Conservation (phyloP, 495 filamentous ascomycete genomes). For the Aspergillus affinis region DNA sequence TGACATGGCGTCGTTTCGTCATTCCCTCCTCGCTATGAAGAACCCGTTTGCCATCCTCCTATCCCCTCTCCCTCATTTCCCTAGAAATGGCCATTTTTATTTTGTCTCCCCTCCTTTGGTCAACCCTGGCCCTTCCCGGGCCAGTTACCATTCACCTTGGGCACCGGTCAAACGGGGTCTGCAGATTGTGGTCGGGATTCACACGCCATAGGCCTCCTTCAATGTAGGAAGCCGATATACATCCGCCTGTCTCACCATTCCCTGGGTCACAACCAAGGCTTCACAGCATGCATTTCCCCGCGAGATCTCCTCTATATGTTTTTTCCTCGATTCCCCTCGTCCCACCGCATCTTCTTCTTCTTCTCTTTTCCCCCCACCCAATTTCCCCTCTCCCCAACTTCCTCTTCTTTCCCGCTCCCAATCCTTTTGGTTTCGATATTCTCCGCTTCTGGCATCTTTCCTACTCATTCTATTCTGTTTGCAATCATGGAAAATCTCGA, state of each 20-base stretch:
- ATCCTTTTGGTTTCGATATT: slow-evolving; percentile 1
- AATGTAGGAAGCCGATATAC: slow-evolving; percentile 23
- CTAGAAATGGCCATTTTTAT: not conserved
- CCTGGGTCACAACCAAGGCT: slow-evolving; percentile 9
- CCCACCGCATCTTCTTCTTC: slow-evolving; percentile 4
- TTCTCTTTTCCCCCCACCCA: not conserved
- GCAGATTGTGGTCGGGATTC: slow-evolving; percentile 16
- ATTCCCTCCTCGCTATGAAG: not conserved
- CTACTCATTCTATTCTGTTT: not conserved
- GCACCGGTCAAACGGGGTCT: slow-evolving; percentile 13
- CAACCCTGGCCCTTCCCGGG: not conserved
- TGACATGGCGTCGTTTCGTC: not conserved
- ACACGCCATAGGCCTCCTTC: slow-evolving; percentile 10
- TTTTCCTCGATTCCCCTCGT: slow-evolving; percentile 8
- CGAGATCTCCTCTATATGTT: slow-evolving; percentile 8
- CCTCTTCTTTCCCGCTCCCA: not conserved
- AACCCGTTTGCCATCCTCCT: not conserved
- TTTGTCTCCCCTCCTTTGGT: slow-evolving; percentile 1
- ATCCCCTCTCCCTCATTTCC: not conserved
- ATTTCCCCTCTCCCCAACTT: not conserved
- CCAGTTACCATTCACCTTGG: slow-evolving; percentile 10
- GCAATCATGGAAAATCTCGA: slow-evolving; percentile 23
- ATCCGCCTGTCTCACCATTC: slow-evolving; percentile 15
- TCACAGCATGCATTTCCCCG: slow-evolving; percentile 18
- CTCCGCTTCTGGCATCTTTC: slow-evolving; percentile 3